These are phyloP conservation scores for Diaporthe citriasiana DNA, from an alignment of 2,329 filamentous ascomycete genomes.

Conservation along the genomic window DNA sequence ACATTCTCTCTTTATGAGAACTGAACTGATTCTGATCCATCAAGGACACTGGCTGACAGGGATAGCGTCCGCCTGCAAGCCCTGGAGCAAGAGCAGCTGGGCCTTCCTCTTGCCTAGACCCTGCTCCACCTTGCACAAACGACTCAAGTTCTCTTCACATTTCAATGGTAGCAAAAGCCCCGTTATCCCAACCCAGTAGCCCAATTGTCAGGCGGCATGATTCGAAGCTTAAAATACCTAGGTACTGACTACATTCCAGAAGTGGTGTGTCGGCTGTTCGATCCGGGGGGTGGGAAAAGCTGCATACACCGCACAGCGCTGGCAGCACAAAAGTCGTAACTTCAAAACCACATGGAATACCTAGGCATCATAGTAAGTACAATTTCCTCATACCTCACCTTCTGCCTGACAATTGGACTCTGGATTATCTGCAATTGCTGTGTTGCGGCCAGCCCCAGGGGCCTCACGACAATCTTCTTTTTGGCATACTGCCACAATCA, in stretches of 20 bases:
- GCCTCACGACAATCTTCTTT: neutral
- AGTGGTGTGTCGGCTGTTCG: neutral
- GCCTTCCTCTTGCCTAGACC: neutral
- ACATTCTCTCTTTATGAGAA: too few species aligned
- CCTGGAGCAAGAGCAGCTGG: neutral
- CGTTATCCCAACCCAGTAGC: neutral
- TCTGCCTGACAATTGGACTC: neutral
- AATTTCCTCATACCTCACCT: too few species aligned
- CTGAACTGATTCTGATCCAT: neutral
- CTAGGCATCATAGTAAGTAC: neutral
- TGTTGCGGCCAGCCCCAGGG: neutral
- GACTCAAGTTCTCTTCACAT: neutral
- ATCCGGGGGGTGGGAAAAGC: neutral
- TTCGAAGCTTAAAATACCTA: neutral
- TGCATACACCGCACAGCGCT: neutral
- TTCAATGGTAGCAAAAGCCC: neutral
- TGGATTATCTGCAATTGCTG: neutral
- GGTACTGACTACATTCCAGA: neutral
- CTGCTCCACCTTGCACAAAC: neutral
- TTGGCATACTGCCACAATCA: neutral
- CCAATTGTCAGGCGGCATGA: slow-evolving; percentile 18
- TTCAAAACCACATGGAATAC: neutral
- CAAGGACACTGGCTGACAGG: neutral
- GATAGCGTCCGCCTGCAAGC: neutral
- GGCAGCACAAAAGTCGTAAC: neutral